phyloP scores from a whole-genome alignment of 768 basidiomycete genomes.

The Lentinula lateritia region DNA sequence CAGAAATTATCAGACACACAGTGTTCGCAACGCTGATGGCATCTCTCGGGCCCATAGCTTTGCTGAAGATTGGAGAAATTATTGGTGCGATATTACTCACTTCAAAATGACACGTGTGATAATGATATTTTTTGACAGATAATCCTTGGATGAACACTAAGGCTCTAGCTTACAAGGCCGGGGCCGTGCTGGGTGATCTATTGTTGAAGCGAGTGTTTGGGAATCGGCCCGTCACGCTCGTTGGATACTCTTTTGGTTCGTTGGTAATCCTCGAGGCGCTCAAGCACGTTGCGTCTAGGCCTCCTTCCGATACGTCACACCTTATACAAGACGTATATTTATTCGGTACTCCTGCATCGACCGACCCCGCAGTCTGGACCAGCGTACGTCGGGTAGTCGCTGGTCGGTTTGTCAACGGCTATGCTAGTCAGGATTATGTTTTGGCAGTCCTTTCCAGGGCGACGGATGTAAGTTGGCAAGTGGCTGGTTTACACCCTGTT shows the following conservation, averaged over 20 bases:
- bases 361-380: conserved; percentile 36
- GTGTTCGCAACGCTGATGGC: conserved; percentile 43
- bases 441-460: conserved; percentile 46
- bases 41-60: conserved; percentile 45
- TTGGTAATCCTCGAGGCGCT: conserved; percentile 55
- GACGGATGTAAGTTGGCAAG: conserved; percentile 40
- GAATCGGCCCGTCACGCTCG: conserved; percentile 46
- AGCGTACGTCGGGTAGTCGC: conserved; percentile 41
- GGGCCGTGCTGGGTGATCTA: conserved; percentile 47
- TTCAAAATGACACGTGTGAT: background rate
- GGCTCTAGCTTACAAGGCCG: conserved; percentile 46
- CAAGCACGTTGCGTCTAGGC: conserved; percentile 37
- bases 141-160: conserved; percentile 57
- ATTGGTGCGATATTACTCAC: conserved; percentile 29
- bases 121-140: conserved; percentile 24
- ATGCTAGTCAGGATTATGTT: conserved; percentile 46
- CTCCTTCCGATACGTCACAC: conserved; percentile 36
- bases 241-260: conserved; percentile 53
- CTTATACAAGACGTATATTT: conserved; percentile 51
- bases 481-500: conserved; percentile 46
- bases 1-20: conserved; percentile 43
- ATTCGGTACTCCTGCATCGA: conserved; percentile 44
- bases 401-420: conserved; percentile 52
- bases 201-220: conserved; percentile 46
- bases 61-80: conserved; percentile 47